A percentile compares a stretch with the other conserved stretches of the same genome.
Conservation (phyloP, 2,329 filamentous ascomycete genomes). For the Dactylellina sp. region DNA sequence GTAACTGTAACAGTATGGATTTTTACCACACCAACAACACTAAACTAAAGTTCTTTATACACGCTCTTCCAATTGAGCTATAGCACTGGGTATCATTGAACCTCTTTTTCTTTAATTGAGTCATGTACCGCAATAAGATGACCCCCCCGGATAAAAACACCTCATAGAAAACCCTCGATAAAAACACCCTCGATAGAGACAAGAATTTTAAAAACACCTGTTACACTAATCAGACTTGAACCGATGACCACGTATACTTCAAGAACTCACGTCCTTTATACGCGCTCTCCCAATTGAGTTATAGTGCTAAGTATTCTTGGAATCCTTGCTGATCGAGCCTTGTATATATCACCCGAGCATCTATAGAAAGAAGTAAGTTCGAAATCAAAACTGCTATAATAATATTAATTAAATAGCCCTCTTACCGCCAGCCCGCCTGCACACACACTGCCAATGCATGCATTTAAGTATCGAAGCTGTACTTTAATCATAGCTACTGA, state of each 20-base stretch:
- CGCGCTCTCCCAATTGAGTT: slow-evolving; percentile 26
- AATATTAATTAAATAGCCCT: slow-evolving; percentile 15
- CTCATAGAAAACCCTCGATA: not conserved
- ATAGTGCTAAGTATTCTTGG: slow-evolving; percentile 15
- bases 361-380: slow-evolving; percentile 26
- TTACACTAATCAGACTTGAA: slow-evolving; percentile 27
- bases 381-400: slow-evolving; percentile 14
- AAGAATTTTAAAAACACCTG: slow-evolving; percentile 12
- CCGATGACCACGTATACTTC: slow-evolving; percentile 19
- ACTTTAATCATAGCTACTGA: slow-evolving; percentile 1
- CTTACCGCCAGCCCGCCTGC: slow-evolving; percentile 18
- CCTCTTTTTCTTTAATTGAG: too few species aligned
- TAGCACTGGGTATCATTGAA: too few species aligned
- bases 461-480: slow-evolving; percentile 4
- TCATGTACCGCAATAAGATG: too few species aligned
- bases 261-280: slow-evolving; percentile 33
- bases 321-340: slow-evolving; percentile 3
- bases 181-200: slow-evolving; percentile 10
- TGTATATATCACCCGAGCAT: slow-evolving; percentile 6
- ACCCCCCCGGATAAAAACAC: too few species aligned
- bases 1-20: too few species aligned
- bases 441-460: not conserved
- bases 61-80: too few species aligned
- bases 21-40: too few species aligned
- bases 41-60: too few species aligned